Base-by-base conservation (phyloP, 352 stramenopile species). In the Globisporangium uncinulatum region DNA sequence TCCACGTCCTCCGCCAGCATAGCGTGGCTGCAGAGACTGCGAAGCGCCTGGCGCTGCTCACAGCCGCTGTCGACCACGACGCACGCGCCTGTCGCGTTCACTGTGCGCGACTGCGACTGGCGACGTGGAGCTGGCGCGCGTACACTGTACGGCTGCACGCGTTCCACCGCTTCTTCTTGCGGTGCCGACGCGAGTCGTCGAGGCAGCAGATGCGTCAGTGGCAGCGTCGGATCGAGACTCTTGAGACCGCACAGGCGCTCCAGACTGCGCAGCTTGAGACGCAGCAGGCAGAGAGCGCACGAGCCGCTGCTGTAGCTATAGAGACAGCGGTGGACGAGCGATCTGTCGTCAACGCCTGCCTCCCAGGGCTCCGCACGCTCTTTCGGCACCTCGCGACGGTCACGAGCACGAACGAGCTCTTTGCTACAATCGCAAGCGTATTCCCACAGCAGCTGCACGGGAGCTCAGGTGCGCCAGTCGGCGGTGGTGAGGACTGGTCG, bases 51-150 rank as follows among this genome's bases (percentile, higher is more conserved):
- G n/a, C 17, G 21, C 31, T 41, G 20, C 7, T 56, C 4, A 34
- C 37, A 10, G 13, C 19, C 10, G 15, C 42, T 1, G 15, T 32
- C n/a, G 10, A 44, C 1, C 51, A 6, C 3, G 34, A 58, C 6
- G 20, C 17, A 10, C 24, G 9, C 6, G 14, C 37, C 1, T 44
- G 10, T 10, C 4, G 10, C 13, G 19, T 4, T 11, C 37, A 29
- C 13, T 36, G 39, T 10, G 52, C 61, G 34, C 53, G 39, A 41
- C 45, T 79, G 32, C 6, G 36, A 6, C 41, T 85, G 0, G 63
- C 63, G 0, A 82, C 79, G 46, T 81, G 68, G 68, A 73, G 62
- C 15, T 89, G 79, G 79, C 64, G 60, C 51, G 70, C 75, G 8
- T 87, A 89, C 46, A n/a, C 62, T 3, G 44, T 59, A 11, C 64